A percentile compares a stretch with the other conserved stretches of the same genome.
phyloP scores from a whole-genome alignment of 768 basidiomycete genomes.

The Suillus lakei region DNA sequence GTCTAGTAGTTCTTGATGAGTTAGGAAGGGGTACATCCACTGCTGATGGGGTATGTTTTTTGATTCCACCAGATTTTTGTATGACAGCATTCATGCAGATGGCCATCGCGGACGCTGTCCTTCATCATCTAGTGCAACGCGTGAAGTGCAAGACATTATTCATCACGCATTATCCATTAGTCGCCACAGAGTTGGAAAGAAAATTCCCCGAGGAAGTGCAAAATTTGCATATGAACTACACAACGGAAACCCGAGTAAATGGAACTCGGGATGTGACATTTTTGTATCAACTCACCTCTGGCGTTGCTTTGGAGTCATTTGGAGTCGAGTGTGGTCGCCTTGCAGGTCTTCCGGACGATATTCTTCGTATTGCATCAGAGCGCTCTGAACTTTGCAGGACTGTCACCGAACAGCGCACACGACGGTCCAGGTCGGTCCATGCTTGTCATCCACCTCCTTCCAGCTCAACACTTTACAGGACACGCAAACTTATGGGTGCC shows the following conservation, averaged over 20 bases:
- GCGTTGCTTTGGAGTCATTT: constrained; percentile 83
- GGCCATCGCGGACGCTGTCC: constrained; percentile 84
- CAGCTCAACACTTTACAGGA: neutral
- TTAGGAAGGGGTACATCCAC: constrained; percentile 92
- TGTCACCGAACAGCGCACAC: constrained; percentile 53
- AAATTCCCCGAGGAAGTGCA: constrained; percentile 64
- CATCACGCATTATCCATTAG: constrained; percentile 92
- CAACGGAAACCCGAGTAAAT: constrained; percentile 67
- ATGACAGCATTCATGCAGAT: constrained; percentile 50
- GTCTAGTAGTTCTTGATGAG: constrained; percentile 90
- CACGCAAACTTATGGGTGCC: neutral
- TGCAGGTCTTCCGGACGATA: constrained; percentile 75
- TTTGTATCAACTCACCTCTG: constrained; percentile 74
- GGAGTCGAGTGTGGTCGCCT: constrained; percentile 92
- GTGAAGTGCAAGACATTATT: constrained; percentile 80
- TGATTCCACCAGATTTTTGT: constrained; percentile 4
- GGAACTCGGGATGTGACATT: constrained; percentile 85
- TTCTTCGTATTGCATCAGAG: constrained; percentile 65
- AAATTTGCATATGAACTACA: constrained; percentile 89
- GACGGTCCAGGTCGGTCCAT: constrained; percentile 51
- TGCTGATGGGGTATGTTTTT: constrained; percentile 75
- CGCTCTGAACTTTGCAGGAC: constrained; percentile 60
- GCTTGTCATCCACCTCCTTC: neutral
- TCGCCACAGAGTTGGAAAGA: constrained; percentile 70
- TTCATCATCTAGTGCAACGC: constrained; percentile 67